Evolutionary conservation across 2,329 filamentous ascomycete species (phyloP), one percentile per base, ranked within the genome.

Genomic region (Curvularia hawaiiensis): DNA sequence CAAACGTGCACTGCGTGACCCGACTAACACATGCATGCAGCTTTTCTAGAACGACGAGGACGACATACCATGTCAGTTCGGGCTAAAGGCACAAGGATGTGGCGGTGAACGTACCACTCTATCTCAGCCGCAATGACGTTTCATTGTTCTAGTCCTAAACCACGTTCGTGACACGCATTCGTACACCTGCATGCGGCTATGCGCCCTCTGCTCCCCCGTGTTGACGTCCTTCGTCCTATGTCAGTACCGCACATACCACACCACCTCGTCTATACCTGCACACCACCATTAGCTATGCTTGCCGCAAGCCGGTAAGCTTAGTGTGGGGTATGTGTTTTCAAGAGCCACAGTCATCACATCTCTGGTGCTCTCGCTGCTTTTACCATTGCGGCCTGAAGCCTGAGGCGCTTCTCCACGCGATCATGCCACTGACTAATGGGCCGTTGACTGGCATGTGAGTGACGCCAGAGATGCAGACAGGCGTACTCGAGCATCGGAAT

Each of bases 191-290:
- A 45, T 54, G 30, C 46, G 39, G 43, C 18, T 24, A 14, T 41
- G 31, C 33, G 20, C 44, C 22, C 53, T 55, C 38, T 31, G 53
- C 53, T 47, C 48, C 53, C 33, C 33, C 33, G 33, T n/a, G 30
- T 31, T 31, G 30, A 31, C 10, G 30, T 31, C 30, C 30, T 10
- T 35, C 16, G 5, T 8, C n/a, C 33, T 6, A 5, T 24, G 31
- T 51, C 14, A 12, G 33, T 22, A 31, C 31, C 39, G 22, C 47
- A n/a, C 39, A 24, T 31, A 46, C 16, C 6, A 18, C n/a, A 22
- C 12, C 20, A 43, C 30, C 28, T 49, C 52, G 48, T 24, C 43
- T 40, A 28, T n/a, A 12, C 35, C 35, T 18, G 40, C 40, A n/a
- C 26, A 28, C 26, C 48, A 52, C 33, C 9, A 33, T 8, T 11